Conservation (phyloP, 2,329 filamentous ascomycete species). For the Oidium heveae region DNA sequence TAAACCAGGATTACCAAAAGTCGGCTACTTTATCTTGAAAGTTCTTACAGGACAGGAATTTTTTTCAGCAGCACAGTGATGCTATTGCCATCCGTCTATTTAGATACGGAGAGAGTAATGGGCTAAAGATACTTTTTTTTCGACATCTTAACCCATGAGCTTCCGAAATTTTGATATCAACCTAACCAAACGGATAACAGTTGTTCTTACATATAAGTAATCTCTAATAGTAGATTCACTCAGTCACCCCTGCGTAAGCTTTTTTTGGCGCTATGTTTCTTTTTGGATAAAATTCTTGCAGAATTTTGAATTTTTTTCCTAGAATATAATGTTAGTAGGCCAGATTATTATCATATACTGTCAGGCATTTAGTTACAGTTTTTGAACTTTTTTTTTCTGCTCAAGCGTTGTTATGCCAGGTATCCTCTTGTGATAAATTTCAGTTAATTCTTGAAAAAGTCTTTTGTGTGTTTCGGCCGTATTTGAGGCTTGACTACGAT, state of each 20-base stretch:
- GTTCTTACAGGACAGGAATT: too few relatives aligned
- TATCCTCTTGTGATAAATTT: conserved; percentile 9
- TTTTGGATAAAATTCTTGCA: conserved; percentile 12
- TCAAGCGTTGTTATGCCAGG: conserved; percentile 19
- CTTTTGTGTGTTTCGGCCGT: conserved; percentile 9
- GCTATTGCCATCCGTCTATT: too few relatives aligned
- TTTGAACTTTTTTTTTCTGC: conserved; percentile 26
- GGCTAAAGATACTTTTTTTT: too few relatives aligned
- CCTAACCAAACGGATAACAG: too few relatives aligned
- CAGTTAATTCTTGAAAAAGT: conserved; percentile 10
- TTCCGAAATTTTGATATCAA: too few relatives aligned
- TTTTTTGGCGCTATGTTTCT: conserved; percentile 14
- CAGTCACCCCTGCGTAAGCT: not conserved
- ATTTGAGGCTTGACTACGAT: conserved; percentile 10
- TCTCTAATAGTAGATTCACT: too few relatives aligned
- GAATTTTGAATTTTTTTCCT: conserved; percentile 13
- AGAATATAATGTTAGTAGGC: not conserved
- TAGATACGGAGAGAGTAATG: too few relatives aligned
- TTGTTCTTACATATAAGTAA: too few relatives aligned
- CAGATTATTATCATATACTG: not conserved
- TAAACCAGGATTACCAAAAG: too few relatives aligned
- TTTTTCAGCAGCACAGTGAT: too few relatives aligned
- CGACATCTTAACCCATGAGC: too few relatives aligned
- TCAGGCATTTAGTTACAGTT: conserved; percentile 10
- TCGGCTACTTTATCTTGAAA: too few relatives aligned